Base-by-base conservation (phyloP, 192 early-diverging fungal genomes). In the Entomortierella beljakovae region DNA sequence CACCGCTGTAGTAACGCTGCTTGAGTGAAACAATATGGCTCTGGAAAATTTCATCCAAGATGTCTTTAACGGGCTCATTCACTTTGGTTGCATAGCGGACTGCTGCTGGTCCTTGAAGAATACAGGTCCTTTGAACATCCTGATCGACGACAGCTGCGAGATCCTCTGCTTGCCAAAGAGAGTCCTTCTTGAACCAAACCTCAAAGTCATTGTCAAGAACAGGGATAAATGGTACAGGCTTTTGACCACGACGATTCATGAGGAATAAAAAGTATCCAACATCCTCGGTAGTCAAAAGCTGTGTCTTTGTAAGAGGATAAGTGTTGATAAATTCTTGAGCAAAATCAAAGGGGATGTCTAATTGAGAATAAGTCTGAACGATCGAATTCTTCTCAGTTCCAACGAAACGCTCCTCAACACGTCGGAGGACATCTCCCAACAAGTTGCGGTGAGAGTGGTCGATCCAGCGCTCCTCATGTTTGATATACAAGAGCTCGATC, bases 71-170 rank as follows among this genome's bases (percentile, higher is more conserved):
- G 6, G 96, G 95, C 80, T 95, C 92, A 70, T 97, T 88, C 8
- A 89, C 90, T 28, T 81, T 80, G 48, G 83, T 91, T 26, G 92
- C 88, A 66, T 94, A 92, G 9, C 82, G 86, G 7, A 85, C 94
- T 35, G 97, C 93, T 18, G 94, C 88, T 13, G 95, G 94, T 42
- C 97, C 97, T 33, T 98, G 97, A 57, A 97, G 87, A 68, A 97
- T 96, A 60, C 87, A 88, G 6, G 90, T 90, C 64, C 97, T 89
- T 61, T 91, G 88, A 5, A 91, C 88, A 86, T 98, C 97, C 73
- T 93, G 89, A 55, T 87, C 94, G 16, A 93, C 85, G 48, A 98
- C 88, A 26, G 94, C 89, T 49, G 92, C 92, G 8, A 97, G 76
- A 52, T 97, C 88, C 67, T 97, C 97, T 0, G 93, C 90, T 73